Evolutionary conservation across 2,329 filamentous ascomycete genomes (phyloP).

Genomic region (Alternaria gansuensis): DNA sequence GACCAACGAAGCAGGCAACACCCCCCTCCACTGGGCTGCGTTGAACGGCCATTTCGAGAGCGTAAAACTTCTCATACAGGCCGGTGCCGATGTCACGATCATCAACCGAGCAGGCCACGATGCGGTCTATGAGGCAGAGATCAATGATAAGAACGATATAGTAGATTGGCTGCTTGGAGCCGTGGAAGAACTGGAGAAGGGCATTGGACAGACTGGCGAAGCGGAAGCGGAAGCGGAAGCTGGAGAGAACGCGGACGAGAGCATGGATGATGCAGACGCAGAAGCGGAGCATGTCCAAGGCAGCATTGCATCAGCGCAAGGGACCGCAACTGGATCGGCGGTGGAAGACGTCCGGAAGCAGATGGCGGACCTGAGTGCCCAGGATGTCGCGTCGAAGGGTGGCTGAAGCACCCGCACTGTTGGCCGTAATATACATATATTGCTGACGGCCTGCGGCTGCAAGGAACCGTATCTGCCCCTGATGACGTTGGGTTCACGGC

Average conservation of each 20-base stretch:
- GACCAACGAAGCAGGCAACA: conserved; percentile 85
- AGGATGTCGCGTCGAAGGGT: conserved; percentile 30
- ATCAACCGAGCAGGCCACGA: conserved; percentile 85
- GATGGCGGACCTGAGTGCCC: conserved; percentile 45
- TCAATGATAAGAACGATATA: conserved; percentile 60
- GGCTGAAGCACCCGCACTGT: conserved; percentile 34
- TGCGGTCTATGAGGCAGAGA: conserved; percentile 61
- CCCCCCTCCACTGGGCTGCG: conserved; percentile 91
- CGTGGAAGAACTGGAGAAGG: conserved; percentile 55
- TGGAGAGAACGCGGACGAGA: conserved; percentile 36
- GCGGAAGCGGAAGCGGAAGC: conserved; percentile 48
- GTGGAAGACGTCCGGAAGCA: conserved; percentile 47
- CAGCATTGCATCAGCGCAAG: conserved; percentile 17
- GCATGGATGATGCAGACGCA: conserved; percentile 27
- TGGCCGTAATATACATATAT: conserved; percentile 34
- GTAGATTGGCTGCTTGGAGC: conserved; percentile 59
- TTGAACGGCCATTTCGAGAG: conserved; percentile 85
- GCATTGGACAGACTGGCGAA: conserved; percentile 49
- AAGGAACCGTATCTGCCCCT: conserved; percentile 25
- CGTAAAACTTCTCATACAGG: conserved; percentile 78
- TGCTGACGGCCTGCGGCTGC: conserved; percentile 32
- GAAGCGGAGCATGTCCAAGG: conserved; percentile 24
- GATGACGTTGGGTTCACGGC: conserved; percentile 21
- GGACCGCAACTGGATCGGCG: conserved; percentile 18
- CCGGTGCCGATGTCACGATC: conserved; percentile 78